Base-by-base conservation (phyloP, 768 basidiomycete species). In the Pleurotus tuber-regium region DNA sequence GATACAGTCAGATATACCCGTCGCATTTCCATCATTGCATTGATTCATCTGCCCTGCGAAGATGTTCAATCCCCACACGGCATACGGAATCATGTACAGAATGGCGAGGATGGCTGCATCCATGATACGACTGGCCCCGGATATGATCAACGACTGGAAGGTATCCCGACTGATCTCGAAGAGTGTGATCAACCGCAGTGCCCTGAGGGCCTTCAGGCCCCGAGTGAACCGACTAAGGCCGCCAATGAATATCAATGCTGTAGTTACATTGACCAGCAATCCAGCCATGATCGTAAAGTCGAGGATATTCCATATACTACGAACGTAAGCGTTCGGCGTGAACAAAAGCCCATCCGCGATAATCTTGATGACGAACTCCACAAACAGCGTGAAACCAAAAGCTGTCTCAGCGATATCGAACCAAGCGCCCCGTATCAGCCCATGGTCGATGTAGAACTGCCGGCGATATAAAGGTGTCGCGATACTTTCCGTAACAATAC, bases 31-130 rank as follows among this genome's bases (percentile, higher is more conserved):
- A 59, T 98, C 92, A 63, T 92, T 98, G 74, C 96, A 98, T 25
- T 69, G 65, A 65, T 87, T 93, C 74, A 93, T 84, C 53, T 83
- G 70, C 12, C 92, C 94, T 2, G 84, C 75, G 68, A 98, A 98
- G 65, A 98, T 90, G 61, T 93, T 97, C 43, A 91, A 79, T 8
- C 94, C 93, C 92, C 92, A 95, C 7, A 95, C 85, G 14, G 92
- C 90, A 61, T 91, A 93, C 0, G 91, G 91, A 57, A 93, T 89
- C 82, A 93, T 87, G 65, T 92, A 93, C 44, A 98, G 78, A 39
- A 94, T 80, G 46, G 95, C 92, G 12, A 98, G 82, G 42, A 96
- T 67, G 3, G 87, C 92, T 1, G 96, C 96, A 57, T 96, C 92
- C 49, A 97, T 55, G 55, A 98, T 94, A 59, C 90, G 86, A 25